A percentile compares a stretch with the other conserved stretches of the same genome.
Conservation (phyloP, 2,329 filamentous ascomycete genomes). For the Arthrinium phaeospermum region DNA sequence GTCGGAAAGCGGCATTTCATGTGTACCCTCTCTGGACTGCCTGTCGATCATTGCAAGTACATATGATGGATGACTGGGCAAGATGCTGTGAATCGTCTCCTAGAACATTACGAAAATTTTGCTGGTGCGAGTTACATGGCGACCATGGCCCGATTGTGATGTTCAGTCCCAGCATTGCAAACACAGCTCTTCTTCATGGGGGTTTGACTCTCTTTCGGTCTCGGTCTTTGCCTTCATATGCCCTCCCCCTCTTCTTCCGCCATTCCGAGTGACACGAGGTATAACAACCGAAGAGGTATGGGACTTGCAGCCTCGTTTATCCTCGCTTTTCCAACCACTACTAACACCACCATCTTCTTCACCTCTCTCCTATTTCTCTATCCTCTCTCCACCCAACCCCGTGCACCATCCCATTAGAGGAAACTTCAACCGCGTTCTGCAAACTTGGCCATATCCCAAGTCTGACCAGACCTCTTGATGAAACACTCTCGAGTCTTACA, state of each 20-base stretch:
- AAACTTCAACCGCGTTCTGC: constrained; percentile 30
- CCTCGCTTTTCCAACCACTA: background rate
- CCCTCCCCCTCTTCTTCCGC: background rate
- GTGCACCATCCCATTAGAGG: constrained; percentile 22
- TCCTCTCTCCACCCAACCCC: constrained; percentile 28
- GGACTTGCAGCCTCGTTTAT: constrained; percentile 37
- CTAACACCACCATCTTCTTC: background rate
- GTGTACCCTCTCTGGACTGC: background rate
- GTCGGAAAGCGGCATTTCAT: no score
- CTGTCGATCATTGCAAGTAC: constrained; percentile 7
- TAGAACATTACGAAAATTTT: background rate
- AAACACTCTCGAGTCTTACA: constrained; percentile 42
- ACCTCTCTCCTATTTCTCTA: constrained; percentile 21
- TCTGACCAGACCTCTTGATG: constrained; percentile 35
- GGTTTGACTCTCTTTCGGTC: background rate
- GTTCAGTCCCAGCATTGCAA: background rate
- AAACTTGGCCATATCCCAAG: constrained; percentile 33
- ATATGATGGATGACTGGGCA: background rate
- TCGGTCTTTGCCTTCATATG: background rate
- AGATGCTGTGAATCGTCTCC: constrained; percentile 1
- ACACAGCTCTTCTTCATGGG: background rate
- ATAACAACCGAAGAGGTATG: constrained; percentile 37
- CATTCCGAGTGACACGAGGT: constrained; percentile 32
- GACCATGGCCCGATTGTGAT: background rate
- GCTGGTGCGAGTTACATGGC: constrained; percentile 6